Conservation (phyloP, 306 rosid species). For the Nissolia schottii region DNA sequence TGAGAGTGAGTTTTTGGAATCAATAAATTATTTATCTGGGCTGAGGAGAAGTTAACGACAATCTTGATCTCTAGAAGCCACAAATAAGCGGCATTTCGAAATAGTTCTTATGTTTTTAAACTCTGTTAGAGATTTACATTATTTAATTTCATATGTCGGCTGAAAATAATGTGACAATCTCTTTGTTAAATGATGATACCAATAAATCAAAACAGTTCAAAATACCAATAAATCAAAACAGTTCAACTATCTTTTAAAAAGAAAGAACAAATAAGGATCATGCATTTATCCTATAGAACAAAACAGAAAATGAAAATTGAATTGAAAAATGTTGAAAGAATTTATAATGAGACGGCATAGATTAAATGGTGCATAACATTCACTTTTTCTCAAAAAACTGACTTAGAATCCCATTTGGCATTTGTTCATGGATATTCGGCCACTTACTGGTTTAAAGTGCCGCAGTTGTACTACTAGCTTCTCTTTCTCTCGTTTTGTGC, state of each 20-base stretch:
- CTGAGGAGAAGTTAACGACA: conserved; percentile 12
- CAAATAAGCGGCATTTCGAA: conserved; percentile 19
- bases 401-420: no score
- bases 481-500: no score
- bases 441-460: no score
- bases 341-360: no score
- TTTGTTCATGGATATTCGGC: no score
- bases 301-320: no score
- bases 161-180: not conserved
- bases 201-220: not conserved
- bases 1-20: conserved; percentile 24
- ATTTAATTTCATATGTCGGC: not conserved
- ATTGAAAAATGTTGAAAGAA: no score
- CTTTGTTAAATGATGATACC: not conserved
- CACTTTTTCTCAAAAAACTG: no score
- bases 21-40: conserved; percentile 1
- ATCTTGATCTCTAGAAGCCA: conserved; percentile 23
- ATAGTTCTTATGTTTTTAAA: not conserved
- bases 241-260: not conserved
- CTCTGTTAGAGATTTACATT: not conserved
- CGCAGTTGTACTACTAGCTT: no score
- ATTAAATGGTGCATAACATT: no score
- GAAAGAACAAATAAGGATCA: not conserved
- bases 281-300: not conserved
- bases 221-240: not conserved